Evolutionary conservation across 352 stramenopile genomes (phyloP).

Genomic region (Globisporangium takayamanum): DNA sequence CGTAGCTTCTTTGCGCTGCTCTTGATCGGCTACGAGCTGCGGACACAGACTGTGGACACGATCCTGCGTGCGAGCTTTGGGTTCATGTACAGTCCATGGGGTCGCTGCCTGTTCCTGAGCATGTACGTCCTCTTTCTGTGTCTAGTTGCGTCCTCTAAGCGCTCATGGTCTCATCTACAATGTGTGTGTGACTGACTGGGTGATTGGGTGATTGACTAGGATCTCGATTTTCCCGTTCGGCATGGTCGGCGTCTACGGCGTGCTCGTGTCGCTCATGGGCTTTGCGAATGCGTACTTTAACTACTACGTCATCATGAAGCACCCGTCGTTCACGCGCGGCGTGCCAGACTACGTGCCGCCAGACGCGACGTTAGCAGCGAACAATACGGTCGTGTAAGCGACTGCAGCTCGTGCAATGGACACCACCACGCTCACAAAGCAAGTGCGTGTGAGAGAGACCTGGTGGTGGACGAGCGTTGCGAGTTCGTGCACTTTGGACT

Average conservation of each 20-base stretch:
- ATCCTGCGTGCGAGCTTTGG: conserved; percentile 74
- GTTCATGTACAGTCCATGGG: conserved; percentile 88
- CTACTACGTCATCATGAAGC: conserved; percentile 86
- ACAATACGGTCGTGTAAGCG: conserved; percentile 9
- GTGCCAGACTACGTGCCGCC: conserved; percentile 80
- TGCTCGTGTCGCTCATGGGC: conserved; percentile 66
- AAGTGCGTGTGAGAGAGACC: too few relatives aligned
- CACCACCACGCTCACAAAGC: too few relatives aligned
- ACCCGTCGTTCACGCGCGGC: conserved; percentile 75
- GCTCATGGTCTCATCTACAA: too few relatives aligned
- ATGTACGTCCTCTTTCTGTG: conserved; percentile 42
- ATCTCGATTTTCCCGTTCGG: conserved; percentile 88
- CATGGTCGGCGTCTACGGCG: conserved; percentile 76
- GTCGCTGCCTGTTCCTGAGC: conserved; percentile 78
- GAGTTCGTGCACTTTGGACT: too few relatives aligned
- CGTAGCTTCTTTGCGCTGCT: conserved; percentile 77
- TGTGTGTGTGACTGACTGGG: neutral
- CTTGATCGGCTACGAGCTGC: conserved; percentile 79
- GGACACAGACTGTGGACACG: conserved; percentile 58
- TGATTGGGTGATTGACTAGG: conserved; percentile 20
- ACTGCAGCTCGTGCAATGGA: too few relatives aligned
- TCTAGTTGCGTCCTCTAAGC: too few relatives aligned
- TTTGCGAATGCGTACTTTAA: conserved; percentile 89
- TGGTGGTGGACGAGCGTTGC: too few relatives aligned
- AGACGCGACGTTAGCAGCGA: conserved; percentile 28